phyloP scores from a whole-genome alignment of 768 basidiomycete genomes.

The Mrakia blollopis region DNA sequence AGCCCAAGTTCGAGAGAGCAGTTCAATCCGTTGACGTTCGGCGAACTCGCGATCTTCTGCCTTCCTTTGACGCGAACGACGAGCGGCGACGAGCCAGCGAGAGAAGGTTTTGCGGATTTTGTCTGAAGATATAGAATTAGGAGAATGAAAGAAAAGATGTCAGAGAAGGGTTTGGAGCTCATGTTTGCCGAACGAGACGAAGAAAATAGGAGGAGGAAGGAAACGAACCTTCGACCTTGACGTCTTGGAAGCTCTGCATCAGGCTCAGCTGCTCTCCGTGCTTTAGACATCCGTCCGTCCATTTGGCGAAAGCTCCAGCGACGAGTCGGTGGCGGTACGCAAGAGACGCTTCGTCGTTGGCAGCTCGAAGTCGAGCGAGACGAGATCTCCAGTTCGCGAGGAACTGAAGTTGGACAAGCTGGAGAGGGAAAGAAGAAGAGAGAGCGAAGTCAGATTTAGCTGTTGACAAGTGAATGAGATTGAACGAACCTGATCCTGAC shows the following conservation, averaged over 20 bases:
- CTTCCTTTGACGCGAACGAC: constrained; percentile 50
- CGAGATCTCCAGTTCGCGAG: not conserved
- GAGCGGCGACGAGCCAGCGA: constrained; percentile 5
- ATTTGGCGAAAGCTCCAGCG: constrained; percentile 56
- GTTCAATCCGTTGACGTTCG: constrained; percentile 55
- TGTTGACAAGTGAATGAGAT: not conserved
- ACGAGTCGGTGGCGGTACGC: constrained; percentile 1
- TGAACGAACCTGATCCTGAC: not conserved
- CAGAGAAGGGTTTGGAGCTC: no score
- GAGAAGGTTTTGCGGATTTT: not conserved
- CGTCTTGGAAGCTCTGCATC: constrained; percentile 76
- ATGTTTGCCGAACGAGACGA: not conserved
- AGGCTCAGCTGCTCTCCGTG: constrained; percentile 68
- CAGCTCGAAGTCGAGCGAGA: constrained; percentile 6
- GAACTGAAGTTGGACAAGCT: not conserved
- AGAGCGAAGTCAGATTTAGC: no score
- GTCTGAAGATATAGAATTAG: not conserved
- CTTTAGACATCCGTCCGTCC: constrained; percentile 59
- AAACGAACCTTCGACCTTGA: constrained; percentile 67
- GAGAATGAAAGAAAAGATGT: not conserved
- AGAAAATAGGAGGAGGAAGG: constrained; percentile 37
- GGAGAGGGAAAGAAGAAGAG: not conserved
- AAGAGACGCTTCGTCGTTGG: not conserved
- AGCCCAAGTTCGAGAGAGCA: constrained; percentile 62
- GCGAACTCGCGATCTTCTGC: constrained; percentile 58